phyloP scores from a whole-genome alignment of 352 stramenopile species.

The Lagenidium sp. region DNA sequence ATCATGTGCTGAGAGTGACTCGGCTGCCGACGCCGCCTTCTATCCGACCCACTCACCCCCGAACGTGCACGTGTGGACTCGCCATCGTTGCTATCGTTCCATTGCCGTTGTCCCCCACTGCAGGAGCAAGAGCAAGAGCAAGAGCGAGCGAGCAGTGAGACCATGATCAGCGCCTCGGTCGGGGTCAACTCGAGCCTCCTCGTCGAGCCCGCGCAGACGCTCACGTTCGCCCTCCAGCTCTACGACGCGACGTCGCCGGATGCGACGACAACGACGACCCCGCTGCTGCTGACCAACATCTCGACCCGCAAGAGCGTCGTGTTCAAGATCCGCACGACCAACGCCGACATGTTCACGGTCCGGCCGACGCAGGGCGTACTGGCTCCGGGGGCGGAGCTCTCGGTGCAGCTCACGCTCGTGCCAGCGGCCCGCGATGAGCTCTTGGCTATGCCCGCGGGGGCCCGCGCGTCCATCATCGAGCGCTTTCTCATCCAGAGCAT shows the following conservation, averaged over 20 bases:
- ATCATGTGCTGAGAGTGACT: too few relatives aligned
- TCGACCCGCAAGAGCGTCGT: conserved; percentile 46
- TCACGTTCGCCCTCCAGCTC: conserved; percentile 28
- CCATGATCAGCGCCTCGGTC: conserved; percentile 67
- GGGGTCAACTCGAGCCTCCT: conserved; percentile 63
- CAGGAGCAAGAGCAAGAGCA: too few relatives aligned
- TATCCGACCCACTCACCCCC: too few relatives aligned
- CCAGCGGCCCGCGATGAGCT: conserved; percentile 19
- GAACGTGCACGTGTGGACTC: too few relatives aligned
- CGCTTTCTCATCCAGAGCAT: conserved; percentile 27
- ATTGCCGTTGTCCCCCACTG: background rate
- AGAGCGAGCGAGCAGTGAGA: too few relatives aligned
- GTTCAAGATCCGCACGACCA: conserved; percentile 72
- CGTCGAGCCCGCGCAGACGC: conserved; percentile 50
- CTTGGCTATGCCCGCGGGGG: conserved; percentile 22
- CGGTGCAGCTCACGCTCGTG: conserved; percentile 35
- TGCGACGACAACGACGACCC: background rate
- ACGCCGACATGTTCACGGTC: conserved; percentile 68
- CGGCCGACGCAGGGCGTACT: conserved; percentile 56
- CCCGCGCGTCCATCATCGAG: conserved; percentile 32
- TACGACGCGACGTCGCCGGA: conserved; percentile 4
- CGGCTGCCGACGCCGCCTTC: too few relatives aligned
- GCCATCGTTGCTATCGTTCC: background rate
- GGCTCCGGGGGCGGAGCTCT: conserved; percentile 18
- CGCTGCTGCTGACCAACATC: conserved; percentile 54